A percentile compares a stretch with the other conserved stretches of the same genome.
These are phyloP conservation scores for Melanogaster broomeanus DNA, from an alignment of 768 basidiomycete species.

Conservation along the genomic window DNA sequence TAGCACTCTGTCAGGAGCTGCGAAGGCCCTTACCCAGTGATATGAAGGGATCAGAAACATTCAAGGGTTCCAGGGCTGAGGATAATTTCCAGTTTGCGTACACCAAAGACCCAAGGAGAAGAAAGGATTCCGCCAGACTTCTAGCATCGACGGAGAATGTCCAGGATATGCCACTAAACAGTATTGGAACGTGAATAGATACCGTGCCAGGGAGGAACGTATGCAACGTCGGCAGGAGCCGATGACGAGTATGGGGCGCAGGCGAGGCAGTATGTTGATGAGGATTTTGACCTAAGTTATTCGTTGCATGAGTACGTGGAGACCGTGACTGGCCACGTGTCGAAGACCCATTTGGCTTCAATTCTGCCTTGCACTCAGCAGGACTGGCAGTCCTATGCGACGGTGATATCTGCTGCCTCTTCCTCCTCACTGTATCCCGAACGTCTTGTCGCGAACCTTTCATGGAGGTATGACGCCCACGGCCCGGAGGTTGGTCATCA, in stretches of 20 bases:
- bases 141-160: conserved; percentile 61
- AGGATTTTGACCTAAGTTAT: conserved; percentile 36
- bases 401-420: conserved; percentile 27
- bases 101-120: conserved; percentile 65
- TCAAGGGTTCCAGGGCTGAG: conserved; percentile 8
- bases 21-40: conserved; percentile 46
- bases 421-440: conserved; percentile 27
- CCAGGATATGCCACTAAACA: conserved; percentile 40
- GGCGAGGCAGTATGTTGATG: conserved; percentile 42
- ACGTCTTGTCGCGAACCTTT: conserved; percentile 30
- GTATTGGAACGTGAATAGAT: conserved; percentile 46
- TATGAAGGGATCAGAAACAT: conserved; percentile 42
- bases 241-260: conserved; percentile 44
- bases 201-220: conserved; percentile 51
- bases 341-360: conserved; percentile 34
- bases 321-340: conserved; percentile 55
- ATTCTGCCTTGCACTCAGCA: conserved; percentile 31
- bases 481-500: conserved; percentile 42
- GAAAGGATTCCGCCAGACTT: conserved; percentile 60
- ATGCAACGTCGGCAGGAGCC: conserved; percentile 18
- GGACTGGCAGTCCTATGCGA: conserved; percentile 26
- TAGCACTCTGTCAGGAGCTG: background rate
- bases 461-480: conserved; percentile 44
- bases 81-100: conserved; percentile 49
- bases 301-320: conserved; percentile 46